Base-by-base conservation (phyloP, 2,329 filamentous ascomycete genomes). In the Sarocladium oryzae region DNA sequence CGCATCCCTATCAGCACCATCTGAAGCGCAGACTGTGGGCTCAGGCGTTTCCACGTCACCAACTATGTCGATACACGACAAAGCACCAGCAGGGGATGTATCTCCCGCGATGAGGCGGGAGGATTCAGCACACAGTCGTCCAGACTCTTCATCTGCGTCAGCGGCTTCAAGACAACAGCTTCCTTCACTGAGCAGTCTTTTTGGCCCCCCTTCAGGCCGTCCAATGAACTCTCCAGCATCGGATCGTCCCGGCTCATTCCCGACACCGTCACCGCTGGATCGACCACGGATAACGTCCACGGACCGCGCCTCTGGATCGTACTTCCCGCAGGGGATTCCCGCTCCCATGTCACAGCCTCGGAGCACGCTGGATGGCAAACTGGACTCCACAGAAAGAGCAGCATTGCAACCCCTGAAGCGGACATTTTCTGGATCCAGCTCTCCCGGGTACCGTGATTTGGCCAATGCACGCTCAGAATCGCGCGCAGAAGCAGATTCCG, bases 51-150 rank as follows among this genome's bases (percentile, higher is more conserved):
- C 62, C 51, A 57, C 75, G 55, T 77, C 77, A 55, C 72, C 77
- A 63, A 74, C 75, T 57, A 82, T 81, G 79, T 77, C 77, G 61
- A 75, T 70, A 65, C 76, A 81, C 79, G 78, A 78, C 53, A 74
- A 71, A 56, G 62, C 66, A 56, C 61, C 68, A 55, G 69, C 64
- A 61, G 60, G 65, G 63, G 70, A 73, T 53, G 71, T 74, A 71
- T 67, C 68, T 4, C 46, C 46, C 3, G 32, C 21, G 21, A 36
- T 49, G 30, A 36, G 37, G 46, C 26, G 46, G 20, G 46, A 36
- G n/a, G 46, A 36, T 26, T 49, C 46, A 26, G 20, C 30, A 5
- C 46, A 65, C 43, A 56, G 59, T 49, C 67, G 65, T 54, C 65
- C 66, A 51, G 69, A 72, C n/a, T 35, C 40, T 53, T 59, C 59